Evolutionary conservation across 202 grass and related monocot genomes (phyloP).

Genomic region (Setaria italica): DNA sequence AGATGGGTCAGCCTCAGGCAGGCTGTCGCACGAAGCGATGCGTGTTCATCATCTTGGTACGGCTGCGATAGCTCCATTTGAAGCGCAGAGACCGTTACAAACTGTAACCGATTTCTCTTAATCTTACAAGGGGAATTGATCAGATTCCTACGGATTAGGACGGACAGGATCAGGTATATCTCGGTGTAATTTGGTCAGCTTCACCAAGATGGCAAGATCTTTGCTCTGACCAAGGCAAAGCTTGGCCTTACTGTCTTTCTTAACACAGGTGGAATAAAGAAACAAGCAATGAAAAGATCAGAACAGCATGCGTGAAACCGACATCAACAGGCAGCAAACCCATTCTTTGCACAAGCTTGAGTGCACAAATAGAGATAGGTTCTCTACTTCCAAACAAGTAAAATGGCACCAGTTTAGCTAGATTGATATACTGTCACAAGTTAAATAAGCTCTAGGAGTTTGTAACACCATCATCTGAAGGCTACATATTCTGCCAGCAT

Average conservation of each 20-base stretch:
- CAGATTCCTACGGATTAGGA: neutral
- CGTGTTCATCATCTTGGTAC: neutral
- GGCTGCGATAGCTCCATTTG: neutral
- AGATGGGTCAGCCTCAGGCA: neutral
- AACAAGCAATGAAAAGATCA: no score
- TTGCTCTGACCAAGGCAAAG: no score
- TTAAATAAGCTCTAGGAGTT: constrained; percentile 25
- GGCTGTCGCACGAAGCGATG: no score
- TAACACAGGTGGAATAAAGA: no score
- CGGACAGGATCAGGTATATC: neutral
- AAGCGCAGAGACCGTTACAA: neutral
- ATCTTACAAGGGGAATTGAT: no score
- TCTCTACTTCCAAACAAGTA: neutral
- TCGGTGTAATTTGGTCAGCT: no score
- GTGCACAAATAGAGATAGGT: neutral
- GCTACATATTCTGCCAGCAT: no score
- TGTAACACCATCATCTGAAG: neutral
- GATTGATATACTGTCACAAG: neutral
- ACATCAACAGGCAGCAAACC: no score
- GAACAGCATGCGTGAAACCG: no score
- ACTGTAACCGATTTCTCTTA: no score
- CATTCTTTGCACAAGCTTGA: neutral
- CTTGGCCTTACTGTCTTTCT: no score
- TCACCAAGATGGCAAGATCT: no score
- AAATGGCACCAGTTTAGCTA: neutral